These are phyloP conservation scores for apple (Malus domestica) DNA, from an alignment of 306 rosid species.

Conservation along the genomic window DNA sequence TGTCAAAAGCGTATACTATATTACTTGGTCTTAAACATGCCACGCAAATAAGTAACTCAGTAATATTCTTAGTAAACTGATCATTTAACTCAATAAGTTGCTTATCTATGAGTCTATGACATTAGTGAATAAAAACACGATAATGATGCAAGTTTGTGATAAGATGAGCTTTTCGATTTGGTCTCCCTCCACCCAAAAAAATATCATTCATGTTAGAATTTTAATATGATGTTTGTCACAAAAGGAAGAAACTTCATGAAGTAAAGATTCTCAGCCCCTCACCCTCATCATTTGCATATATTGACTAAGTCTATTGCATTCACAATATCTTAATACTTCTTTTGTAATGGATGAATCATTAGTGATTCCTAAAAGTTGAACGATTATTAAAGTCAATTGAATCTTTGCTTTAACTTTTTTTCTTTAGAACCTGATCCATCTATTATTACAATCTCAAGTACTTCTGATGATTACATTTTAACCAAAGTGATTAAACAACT, in stretches of 20 bases:
- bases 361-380: background rate
- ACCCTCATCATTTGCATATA: background rate
- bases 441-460: background rate
- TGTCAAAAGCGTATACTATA: no score
- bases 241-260: background rate
- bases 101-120: background rate
- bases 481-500: background rate
- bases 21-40: no score
- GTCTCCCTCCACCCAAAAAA: background rate
- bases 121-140: background rate
- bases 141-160: background rate
- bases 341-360: slow-evolving; percentile 4
- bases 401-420: background rate
- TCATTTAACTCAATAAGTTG: no score
- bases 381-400: background rate
- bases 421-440: background rate
- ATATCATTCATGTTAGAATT: background rate
- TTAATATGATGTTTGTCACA: background rate
- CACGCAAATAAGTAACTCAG: no score
- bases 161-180: background rate
- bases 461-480: background rate
- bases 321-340: background rate
- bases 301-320: background rate
- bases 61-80: no score
- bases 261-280: background rate